Base-by-base conservation (phyloP, 768 basidiomycete genomes). In the Filobasidium floriforme region DNA sequence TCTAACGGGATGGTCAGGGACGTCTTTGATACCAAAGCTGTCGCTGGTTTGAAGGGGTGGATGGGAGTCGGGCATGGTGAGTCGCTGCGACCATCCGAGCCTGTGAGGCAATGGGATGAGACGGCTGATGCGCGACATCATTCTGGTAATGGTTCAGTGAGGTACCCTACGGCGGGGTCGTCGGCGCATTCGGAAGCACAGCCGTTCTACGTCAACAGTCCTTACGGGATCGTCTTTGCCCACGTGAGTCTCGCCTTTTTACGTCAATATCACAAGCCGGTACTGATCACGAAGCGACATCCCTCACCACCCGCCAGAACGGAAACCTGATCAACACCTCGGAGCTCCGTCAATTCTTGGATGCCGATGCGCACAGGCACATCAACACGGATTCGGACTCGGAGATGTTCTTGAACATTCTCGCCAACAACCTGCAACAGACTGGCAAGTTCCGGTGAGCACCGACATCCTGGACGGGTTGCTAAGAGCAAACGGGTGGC, bases 121-220 rank as follows among this genome's bases (percentile, higher is more conserved):
- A 59, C 19, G 55, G 18, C 15, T 18, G 5, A 18, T 26, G 4
- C 5, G 32, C 24, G 6, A 59, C 5, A 19, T 18, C 26, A 7
- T n/a, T 19, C 1, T 26, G 12, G 22, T 18, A 52, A n/a, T n/a
- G 52, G 26, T 70, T 11, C 72, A 98, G 96, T 94, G 63, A 87
- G 96, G 66, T 98, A 99, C 80, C 96, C 96, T 11, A 98, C 96
- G 68, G 96, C 96, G 62, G 96, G 96, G 60, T 92, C 91, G 75
- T 96, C 92, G 66, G 89, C 92, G 66, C 89, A 96, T 71, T 88
- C 94, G 12, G 96, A 99, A 77, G 93, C 96, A 9, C 96, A 99
- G 76, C 96, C 96, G 0, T 99, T 99, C 83, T 99, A 99, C 77
- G 96, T 99, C 73, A 99, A 99, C 81, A 94, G 92, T n/a, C 96